Evolutionary conservation across 768 basidiomycete species (phyloP).

Genomic region (Pisolithus albus): DNA sequence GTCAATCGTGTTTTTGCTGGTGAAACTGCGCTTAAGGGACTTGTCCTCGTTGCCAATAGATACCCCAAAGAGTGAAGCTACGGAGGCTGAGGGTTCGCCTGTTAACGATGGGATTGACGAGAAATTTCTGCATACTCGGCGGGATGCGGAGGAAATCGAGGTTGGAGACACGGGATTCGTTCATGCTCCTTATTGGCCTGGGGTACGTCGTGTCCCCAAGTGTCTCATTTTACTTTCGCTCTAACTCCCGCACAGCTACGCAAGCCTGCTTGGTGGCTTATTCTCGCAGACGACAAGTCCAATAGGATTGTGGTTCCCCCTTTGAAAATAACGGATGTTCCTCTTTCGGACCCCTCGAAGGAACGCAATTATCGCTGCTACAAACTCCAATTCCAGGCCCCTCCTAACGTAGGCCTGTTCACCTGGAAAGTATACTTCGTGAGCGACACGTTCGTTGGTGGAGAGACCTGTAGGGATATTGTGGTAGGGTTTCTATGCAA

Average conservation of each 20-base stretch:
- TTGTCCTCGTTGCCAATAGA: conserved; percentile 33
- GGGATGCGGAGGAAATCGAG: conserved; percentile 57
- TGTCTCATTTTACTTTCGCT: not conserved
- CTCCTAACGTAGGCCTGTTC: conserved; percentile 73
- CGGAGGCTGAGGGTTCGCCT: conserved; percentile 36
- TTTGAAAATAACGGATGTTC: conserved; percentile 72
- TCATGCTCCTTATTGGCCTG: conserved; percentile 94
- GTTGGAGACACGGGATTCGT: conserved; percentile 48
- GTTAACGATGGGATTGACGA: conserved; percentile 58
- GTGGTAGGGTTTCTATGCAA: conserved; percentile 42
- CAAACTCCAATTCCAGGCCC: conserved; percentile 93
- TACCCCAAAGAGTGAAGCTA: conserved; percentile 32
- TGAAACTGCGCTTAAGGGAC: conserved; percentile 72
- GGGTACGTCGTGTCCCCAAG: conserved; percentile 39
- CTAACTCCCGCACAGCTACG: conserved; percentile 48
- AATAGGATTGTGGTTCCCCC: conserved; percentile 86
- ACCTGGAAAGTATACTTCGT: conserved; percentile 84
- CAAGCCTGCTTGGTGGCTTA: conserved; percentile 88
- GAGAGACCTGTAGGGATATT: conserved; percentile 65
- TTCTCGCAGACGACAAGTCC: conserved; percentile 81
- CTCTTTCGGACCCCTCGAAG: conserved; percentile 44
- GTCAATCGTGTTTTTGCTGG: conserved; percentile 78
- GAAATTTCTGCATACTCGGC: conserved; percentile 57
- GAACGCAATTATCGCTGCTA: conserved; percentile 69
- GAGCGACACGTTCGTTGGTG: conserved; percentile 86